Evolutionary conservation across 306 rosid genomes (phyloP).

Genomic region (Oxytropis ochrocephala): DNA sequence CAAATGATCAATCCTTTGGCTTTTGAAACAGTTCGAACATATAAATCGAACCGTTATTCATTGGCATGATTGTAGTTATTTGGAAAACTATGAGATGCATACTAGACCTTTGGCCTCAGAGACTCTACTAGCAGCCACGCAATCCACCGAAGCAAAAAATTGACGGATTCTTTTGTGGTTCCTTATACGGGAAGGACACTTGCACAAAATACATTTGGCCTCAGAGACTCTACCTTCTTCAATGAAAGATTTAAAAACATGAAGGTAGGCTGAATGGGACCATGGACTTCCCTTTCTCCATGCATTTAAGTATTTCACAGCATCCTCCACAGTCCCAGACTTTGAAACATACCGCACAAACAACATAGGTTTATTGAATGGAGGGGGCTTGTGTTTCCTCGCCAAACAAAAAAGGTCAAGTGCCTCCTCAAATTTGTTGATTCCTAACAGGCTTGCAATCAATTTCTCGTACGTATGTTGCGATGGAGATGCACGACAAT

Average conservation of each 20-base stretch:
- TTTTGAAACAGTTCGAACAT: no score
- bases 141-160: constrained; percentile 50
- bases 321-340: constrained; percentile 81
- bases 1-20: no score
- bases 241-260: constrained; percentile 55
- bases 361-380: constrained; percentile 37
- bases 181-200: constrained; percentile 65
- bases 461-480: constrained; percentile 62
- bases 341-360: constrained; percentile 55
- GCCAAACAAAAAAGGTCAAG: constrained; percentile 60
- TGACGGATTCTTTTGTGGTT: constrained; percentile 37
- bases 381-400: constrained; percentile 60
- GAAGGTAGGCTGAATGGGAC: constrained; percentile 51
- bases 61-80: neutral
- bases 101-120: neutral
- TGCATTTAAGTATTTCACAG: constrained; percentile 57
- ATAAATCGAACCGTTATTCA: no score
- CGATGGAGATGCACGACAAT: constrained; percentile 50
- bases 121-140: constrained; percentile 18
- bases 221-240: constrained; percentile 65
- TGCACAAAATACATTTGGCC: constrained; percentile 65
- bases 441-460: constrained; percentile 47
- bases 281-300: constrained; percentile 26
- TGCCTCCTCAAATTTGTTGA: constrained; percentile 69
- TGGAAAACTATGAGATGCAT: neutral